Base-by-base conservation (phyloP, 495 filamentous ascomycete species). In the Talaromyces thailandensis region DNA sequence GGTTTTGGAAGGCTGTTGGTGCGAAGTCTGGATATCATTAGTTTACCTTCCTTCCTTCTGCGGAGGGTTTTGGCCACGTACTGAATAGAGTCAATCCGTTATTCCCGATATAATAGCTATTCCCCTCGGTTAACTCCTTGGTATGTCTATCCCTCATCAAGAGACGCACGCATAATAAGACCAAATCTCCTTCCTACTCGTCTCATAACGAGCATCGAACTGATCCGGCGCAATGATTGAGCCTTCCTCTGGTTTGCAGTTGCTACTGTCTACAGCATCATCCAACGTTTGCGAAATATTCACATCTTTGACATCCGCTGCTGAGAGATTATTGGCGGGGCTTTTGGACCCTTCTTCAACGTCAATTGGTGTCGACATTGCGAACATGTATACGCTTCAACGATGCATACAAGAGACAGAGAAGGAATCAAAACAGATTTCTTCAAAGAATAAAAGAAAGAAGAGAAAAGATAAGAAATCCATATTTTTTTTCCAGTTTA, bases 31-130 rank as follows among this genome's bases (percentile, higher is more conserved):
- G 21, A 1, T 31, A 5, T 48, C 28, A 14, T 67, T 62, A 56
- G 55, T 56, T 35, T 37, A 16, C 32, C 32, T 58, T 45, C 29
- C 56, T 11, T 51, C 60, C 60, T 60, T 62, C 9, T 51, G 2
- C 23, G 28, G 11, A 37, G 6, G 7, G 35, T 14, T 28, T 45
- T 11, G 8, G 18, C 18, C n/a, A 64, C 71, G 51, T 62, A 79
- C 76, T 88, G 78, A 88, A 88, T 7, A 88, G 73, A 2, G 84
- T 80, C 35, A 88, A 68, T 6, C 85, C 85, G 70, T 88, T 87
- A 65, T 87, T 86, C 28, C 86, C 85, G 57, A 88, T 83, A 64
- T 88, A 88, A 66, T 86, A 88, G 64, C 76, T 79, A 57, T 43
- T 16, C 23, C 12, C 12, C 11, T 1, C 28, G 6, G 37, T 68